Base-by-base conservation (phyloP, 192 early-diverging fungal genomes). In the Umbelopsis sp. region DNA sequence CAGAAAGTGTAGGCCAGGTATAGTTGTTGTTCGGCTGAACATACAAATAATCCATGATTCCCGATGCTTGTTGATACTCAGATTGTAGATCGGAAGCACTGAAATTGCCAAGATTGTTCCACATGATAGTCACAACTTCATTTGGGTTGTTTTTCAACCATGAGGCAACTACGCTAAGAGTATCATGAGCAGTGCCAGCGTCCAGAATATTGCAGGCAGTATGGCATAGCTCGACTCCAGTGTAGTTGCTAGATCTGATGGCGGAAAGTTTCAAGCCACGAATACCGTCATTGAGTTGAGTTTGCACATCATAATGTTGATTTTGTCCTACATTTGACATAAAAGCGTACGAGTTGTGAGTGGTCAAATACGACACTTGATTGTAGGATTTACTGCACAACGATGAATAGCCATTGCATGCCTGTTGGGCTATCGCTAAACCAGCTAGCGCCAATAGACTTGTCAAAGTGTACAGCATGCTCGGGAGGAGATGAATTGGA, bases 51-150 rank as follows among this genome's bases (percentile, higher is more conserved):
- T 49, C 48, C 47, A 51, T 69, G 18, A 69, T 48, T 13, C 67
- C 67, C 16, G 67, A 50, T 0, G 27, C 55, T 23, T 79, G 67
- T 46, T 70, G 69, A 55, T 88, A 91, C 20, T 74, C 71, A 44
- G 75, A 20, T n/a, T 66, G 77, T 16, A 88, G 84, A 0, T 78
- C 77, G 12, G 74, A 53, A 0, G 87, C 71, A 13, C 78, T 46
- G 33, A 90, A 77, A 18, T 81, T 81, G 51, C 76, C 80, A 7
- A 77, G 65, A 75, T 94, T 92, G 50, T 91, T 85, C 73, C 91
- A 83, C 71, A 90, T 88, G 51, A 94, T 88, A 11, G 90, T 89
- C n/a, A 94, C 66, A 16, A 94, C 87, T 68, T 94, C 90, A 68
- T 85, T 79, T n/a, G 79, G 81, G 67, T 94, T 88, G 16, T 49